Conservation (phyloP, 2,329 filamentous ascomycete species). For the Cryphonectria carpinicola region DNA sequence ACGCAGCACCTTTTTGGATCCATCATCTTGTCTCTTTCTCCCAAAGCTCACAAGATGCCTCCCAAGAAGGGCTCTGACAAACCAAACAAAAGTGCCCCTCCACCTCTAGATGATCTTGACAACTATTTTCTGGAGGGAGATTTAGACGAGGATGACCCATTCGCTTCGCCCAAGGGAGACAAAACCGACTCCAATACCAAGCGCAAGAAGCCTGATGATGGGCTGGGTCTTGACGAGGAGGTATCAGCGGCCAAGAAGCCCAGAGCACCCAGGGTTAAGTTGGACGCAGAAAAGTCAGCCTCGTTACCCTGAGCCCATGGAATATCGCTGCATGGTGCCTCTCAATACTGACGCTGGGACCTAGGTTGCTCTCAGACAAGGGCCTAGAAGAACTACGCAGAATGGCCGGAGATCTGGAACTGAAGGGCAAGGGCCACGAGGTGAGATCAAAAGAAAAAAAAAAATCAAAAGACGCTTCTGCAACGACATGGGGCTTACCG, state of each 20-base stretch:
- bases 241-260: constrained; percentile 79
- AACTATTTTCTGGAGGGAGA: constrained; percentile 71
- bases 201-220: constrained; percentile 50
- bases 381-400: constrained; percentile 83
- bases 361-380: constrained; percentile 76
- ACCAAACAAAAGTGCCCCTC: constrained; percentile 41
- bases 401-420: constrained; percentile 71
- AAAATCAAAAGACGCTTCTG: not conserved
- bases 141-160: constrained; percentile 48
- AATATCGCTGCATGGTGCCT: not conserved
- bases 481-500: not conserved
- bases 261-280: constrained; percentile 74
- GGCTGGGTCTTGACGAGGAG: constrained; percentile 83
- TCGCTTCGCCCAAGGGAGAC: constrained; percentile 50
- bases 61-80: constrained; percentile 27
- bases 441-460: constrained; percentile 47
- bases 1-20: not conserved
- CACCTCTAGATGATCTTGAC: constrained; percentile 66
- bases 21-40: not conserved
- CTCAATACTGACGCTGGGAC: constrained; percentile 25
- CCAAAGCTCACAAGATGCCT: constrained; percentile 9
- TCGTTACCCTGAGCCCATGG: not conserved
- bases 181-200: constrained; percentile 52
- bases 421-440: constrained; percentile 95
- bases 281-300: constrained; percentile 75